Evolutionary conservation across 345 rosid genomes (phyloP).

Genomic region (Eutrema japonicum): DNA sequence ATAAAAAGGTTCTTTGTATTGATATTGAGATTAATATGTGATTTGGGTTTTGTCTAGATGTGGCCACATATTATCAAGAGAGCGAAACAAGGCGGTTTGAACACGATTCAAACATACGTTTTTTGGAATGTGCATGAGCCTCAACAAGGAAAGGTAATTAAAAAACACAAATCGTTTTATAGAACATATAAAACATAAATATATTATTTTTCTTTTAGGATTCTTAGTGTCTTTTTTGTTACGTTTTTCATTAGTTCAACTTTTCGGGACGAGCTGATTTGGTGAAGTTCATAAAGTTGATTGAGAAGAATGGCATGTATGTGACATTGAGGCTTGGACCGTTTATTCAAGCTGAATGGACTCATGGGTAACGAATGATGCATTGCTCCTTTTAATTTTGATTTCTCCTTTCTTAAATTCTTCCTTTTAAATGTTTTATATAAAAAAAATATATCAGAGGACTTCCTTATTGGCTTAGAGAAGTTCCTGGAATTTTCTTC

Average conservation of each 20-base stretch:
- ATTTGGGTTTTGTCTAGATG: slow-evolving; percentile 41
- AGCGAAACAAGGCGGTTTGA: slow-evolving; percentile 63
- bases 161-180: not conserved
- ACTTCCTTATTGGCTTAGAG: slow-evolving; percentile 91
- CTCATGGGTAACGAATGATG: slow-evolving; percentile 69
- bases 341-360: slow-evolving; percentile 97
- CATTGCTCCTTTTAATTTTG: not conserved
- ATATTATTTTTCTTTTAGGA: not conserved
- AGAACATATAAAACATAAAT: not conserved
- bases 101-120: slow-evolving; percentile 69
- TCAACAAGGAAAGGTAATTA: slow-evolving; percentile 42
- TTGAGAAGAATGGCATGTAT: slow-evolving; percentile 63
- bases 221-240: not conserved
- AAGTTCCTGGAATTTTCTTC: slow-evolving; percentile 67
- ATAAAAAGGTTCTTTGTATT: not conserved
- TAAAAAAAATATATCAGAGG: slow-evolving; percentile 65
- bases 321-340: slow-evolving; percentile 83
- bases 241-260: slow-evolving; percentile 52
- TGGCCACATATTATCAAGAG: slow-evolving; percentile 47
- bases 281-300: slow-evolving; percentile 74
- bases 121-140: slow-evolving; percentile 79
- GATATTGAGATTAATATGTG: slow-evolving; percentile 8
- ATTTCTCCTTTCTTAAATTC: not conserved
- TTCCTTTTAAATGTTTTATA: not conserved
- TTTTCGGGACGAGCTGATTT: slow-evolving; percentile 73